Evolutionary conservation across 768 basidiomycete species (phyloP).

Genomic region (Tricholoma bakamatsutake): DNA sequence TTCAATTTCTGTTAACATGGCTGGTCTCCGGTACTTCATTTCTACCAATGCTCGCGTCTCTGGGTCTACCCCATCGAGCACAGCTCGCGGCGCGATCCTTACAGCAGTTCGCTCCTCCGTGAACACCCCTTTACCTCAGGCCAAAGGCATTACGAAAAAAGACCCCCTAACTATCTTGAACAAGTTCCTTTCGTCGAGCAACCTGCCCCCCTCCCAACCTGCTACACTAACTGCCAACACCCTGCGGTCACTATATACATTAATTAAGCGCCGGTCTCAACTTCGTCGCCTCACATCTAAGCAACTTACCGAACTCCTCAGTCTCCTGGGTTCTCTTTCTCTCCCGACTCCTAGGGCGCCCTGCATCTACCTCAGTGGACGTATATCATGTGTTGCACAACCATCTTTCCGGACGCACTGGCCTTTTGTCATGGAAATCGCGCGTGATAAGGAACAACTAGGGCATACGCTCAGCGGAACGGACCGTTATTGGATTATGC

Average conservation of each 20-base stretch:
- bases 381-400: conserved; percentile 22
- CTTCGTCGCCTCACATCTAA: conserved; percentile 27
- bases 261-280: conserved; percentile 26
- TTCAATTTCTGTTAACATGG: not conserved
- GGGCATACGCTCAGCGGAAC: conserved; percentile 28
- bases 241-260: conserved; percentile 34
- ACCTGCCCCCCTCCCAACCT: conserved; percentile 9
- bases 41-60: not conserved
- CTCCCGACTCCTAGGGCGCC: conserved; percentile 18
- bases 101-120: not conserved
- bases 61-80: not conserved
- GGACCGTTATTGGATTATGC: conserved; percentile 65
- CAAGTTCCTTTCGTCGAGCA: conserved; percentile 16
- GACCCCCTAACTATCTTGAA: not conserved
- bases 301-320: conserved; percentile 37
- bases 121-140: not conserved
- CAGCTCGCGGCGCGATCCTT: not conserved
- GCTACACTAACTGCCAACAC: conserved; percentile 23
- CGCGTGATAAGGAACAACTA: conserved; percentile 35
- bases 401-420: conserved; percentile 32
- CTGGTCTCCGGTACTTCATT: not conserved
- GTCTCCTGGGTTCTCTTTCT: conserved; percentile 47
- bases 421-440: conserved; percentile 42
- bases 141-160: no score
- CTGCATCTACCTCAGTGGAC: conserved; percentile 24